Base-by-base conservation (phyloP, 2,329 filamentous ascomycete genomes). In the Tolypocladium nubicola region DNA sequence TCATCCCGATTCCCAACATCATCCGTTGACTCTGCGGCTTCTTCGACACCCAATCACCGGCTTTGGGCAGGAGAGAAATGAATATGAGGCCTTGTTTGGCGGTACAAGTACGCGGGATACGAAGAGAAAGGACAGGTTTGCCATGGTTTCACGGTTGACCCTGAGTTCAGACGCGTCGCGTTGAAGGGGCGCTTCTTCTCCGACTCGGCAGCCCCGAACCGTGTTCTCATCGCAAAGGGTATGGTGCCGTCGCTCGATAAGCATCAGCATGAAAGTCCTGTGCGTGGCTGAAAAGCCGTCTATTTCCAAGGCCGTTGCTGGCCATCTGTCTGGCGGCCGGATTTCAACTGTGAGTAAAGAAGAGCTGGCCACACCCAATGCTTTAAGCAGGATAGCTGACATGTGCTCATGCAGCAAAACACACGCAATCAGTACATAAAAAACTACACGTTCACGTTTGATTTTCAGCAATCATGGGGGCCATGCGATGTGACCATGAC, bases 271-370 rank as follows among this genome's bases (percentile, higher is more conserved):
- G 73, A 80, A 70, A 65, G 75, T 82, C 43, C 70, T 82, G 14
- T 82, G 79, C 62, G 79, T 82, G 64, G 79, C 80, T 47, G 80
- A 82, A 64, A 82, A 99, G 79, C 91, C 91, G 40, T 96, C 93
- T 47, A 97, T 99, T 61, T 90, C 94, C 58, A 97, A 94, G 73
- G 91, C 93, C 41, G 93, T 99, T 54, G 90, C 94, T 43, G 83
- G 85, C 58, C 93, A 97, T 76, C 81, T 99, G 35, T 89, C 88
- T 38, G 93, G 94, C 54, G 89, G 90, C 53, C 76, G 76, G 21
- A 79, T 86, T 58, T 81, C 83, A 70, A 86, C 83, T 56, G 90
- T 95, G 73, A 71, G 86, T 58, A 30, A 50, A 50, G 21, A 5
- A 50, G 26, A 5, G 6, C 11, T 54, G 41, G 21, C 11, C 19